Conservation (phyloP, 2,329 filamentous ascomycete species). For the Sphaerulina populicola region DNA sequence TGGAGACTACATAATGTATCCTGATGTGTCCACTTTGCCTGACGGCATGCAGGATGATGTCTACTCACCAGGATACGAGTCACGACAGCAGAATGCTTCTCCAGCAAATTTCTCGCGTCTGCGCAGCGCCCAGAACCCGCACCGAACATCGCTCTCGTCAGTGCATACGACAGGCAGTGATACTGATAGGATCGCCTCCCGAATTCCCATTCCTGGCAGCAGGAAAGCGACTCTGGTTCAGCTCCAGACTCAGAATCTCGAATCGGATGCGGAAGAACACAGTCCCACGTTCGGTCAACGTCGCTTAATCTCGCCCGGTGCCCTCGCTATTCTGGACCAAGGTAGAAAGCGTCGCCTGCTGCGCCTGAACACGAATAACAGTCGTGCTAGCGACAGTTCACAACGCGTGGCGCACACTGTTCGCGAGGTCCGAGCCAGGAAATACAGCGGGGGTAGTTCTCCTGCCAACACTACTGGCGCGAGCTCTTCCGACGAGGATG, state of each 20-base stretch:
- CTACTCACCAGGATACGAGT: not conserved
- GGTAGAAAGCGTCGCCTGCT: slow-evolving; percentile 22
- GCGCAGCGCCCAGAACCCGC: not conserved
- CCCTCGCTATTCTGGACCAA: slow-evolving; percentile 25
- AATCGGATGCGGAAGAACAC: not conserved
- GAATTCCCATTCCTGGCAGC: slow-evolving; percentile 25
- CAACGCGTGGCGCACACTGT: not conserved
- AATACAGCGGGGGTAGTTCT: slow-evolving; percentile 20
- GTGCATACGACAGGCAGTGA: not conserved
- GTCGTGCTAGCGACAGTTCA: slow-evolving; percentile 13
- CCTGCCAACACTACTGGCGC: slow-evolving; percentile 19
- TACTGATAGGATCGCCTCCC: slow-evolving; percentile 20
- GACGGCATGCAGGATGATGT: slow-evolving; percentile 1
- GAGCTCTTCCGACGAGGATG: slow-evolving; percentile 23
- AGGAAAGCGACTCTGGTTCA: slow-evolving; percentile 24
- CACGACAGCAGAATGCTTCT: slow-evolving; percentile 20
- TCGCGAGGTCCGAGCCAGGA: not conserved
- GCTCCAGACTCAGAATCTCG: slow-evolving; percentile 15
- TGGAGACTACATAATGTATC: not conserved
- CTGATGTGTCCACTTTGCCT: not conserved
- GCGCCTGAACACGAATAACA: slow-evolving; percentile 16
- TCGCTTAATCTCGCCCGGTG: slow-evolving; percentile 13
- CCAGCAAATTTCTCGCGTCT: slow-evolving; percentile 26
- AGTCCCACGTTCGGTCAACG: slow-evolving; percentile 11
- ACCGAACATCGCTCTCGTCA: not conserved